Base-by-base conservation (phyloP, 1,284 basidiomycete species). In the Heterobasidion parviporum region DNA sequence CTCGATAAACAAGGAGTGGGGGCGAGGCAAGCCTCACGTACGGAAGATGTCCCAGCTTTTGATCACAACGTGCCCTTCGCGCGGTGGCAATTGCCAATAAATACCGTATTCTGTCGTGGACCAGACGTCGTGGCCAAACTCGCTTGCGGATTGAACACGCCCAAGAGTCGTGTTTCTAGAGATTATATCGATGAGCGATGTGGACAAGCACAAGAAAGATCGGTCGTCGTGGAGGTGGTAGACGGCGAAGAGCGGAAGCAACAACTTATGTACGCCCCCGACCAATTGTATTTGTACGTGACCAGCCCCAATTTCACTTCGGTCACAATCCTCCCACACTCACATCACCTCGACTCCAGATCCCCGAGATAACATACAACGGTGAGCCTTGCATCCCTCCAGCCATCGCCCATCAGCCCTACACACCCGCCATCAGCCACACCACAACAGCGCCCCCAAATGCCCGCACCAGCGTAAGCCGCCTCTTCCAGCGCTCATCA, bases 31-130 rank as follows among this genome's bases (percentile, higher is more conserved):
- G 72, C 63, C 64, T 59, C 65, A 68, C 68, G 69, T 65, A 68
- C 68, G 67, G 67, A 74, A 72, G 73, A 70, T 74, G 73, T 78
- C 78, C 83, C 70, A 45, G 75, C 65, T 75, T 76, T 82, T 80
- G 76, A 81, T 79, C 68, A 76, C 82, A 87, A 87, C 84, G 85
- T 87, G 84, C 79, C 81, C 79, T 72, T 68, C 68, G 74, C 67
- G 69, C 71, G 75, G 74, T 75, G 68, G 69, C 69, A 71, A 68
- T 67, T 67, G 65, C 67, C 64, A 65, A 64, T 62, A 59, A 53
- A 50, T 54, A 58, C 58, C 47, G 54, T 41, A 53, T 36, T 36
- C 50, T 57, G 55, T 35, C 51, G 33, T 43, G 47, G 3, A 50
- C 48, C 34, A 32, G 36, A 10, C 18, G 18, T 32, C 32, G 18